Conservation (phyloP, 208 protist genomes). For the Tritrichomonas musculus region DNA sequence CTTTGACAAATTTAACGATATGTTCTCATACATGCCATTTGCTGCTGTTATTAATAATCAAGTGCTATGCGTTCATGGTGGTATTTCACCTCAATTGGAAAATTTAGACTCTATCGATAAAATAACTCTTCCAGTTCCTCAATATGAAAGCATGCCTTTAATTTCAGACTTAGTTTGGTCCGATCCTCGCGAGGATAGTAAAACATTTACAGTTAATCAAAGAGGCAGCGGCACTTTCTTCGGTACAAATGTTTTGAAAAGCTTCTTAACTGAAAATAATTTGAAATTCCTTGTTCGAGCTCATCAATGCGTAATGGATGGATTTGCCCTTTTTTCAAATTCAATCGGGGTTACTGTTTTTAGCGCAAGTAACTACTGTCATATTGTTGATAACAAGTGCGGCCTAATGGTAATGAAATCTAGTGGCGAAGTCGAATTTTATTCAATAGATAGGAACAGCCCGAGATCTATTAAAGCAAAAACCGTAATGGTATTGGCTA, state of each 20-base stretch:
- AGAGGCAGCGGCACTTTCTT: neutral
- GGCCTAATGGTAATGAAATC: neutral
- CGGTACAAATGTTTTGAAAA: neutral
- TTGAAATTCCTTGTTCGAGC: neutral
- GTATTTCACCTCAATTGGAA: slow-evolving; percentile 62
- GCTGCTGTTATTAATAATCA: slow-evolving; percentile 69
- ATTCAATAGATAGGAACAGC: too few relatives aligned
- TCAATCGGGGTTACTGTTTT: neutral
- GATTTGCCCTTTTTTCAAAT: neutral
- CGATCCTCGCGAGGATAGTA: slow-evolving; percentile 62
- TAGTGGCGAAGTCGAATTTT: too few relatives aligned
- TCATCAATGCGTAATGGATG: neutral
- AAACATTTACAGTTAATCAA: neutral
- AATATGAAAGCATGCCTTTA: slow-evolving; percentile 68
- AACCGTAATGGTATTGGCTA: too few relatives aligned
- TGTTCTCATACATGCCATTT: slow-evolving; percentile 98
- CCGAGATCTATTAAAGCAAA: too few relatives aligned
- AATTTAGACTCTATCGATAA: slow-evolving; percentile 71
- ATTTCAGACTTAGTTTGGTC: slow-evolving; percentile 91
- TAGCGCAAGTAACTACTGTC: neutral
- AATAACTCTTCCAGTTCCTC: slow-evolving; percentile 47
- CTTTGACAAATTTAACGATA: slow-evolving; percentile 92
- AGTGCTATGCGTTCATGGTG: slow-evolving; percentile 73
- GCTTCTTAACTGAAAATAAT: neutral
- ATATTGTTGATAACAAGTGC: neutral